These are phyloP conservation scores for Phytophthora multivora DNA, from an alignment of 352 stramenopile species.

Conservation along the genomic window DNA sequence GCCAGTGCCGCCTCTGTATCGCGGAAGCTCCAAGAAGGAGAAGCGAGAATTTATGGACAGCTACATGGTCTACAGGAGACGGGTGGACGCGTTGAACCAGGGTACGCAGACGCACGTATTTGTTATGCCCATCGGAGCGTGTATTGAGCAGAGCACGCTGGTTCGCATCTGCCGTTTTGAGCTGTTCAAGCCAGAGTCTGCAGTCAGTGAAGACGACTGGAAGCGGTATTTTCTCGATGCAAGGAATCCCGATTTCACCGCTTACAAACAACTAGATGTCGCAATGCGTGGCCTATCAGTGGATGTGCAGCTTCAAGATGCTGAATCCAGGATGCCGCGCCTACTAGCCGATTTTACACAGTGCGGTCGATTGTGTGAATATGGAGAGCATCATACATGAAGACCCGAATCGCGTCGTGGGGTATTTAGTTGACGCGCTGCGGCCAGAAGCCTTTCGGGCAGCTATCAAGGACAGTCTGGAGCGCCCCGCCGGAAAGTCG, in stretches of 20 bases:
- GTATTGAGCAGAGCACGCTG: not conserved
- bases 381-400: not conserved
- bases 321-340: conserved; percentile 2
- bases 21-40: conserved; percentile 8
- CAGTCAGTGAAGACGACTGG: conserved; percentile 1
- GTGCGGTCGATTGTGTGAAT: not conserved
- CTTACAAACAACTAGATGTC: conserved; percentile 7
- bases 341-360: no score
- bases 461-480: conserved; percentile 5
- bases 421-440: not conserved
- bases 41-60: conserved; percentile 8
- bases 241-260: conserved; percentile 2
- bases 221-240: conserved; percentile 9
- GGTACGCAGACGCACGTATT: not conserved
- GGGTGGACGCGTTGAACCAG: not conserved
- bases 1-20: not conserved
- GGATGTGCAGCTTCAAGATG: conserved; percentile 6
- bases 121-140: not conserved
- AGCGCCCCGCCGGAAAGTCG: not conserved
- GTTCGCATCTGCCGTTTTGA: not conserved
- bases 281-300: not conserved
- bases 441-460: not conserved
- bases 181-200: not conserved
- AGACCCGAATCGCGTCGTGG: not conserved
- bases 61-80: conserved; percentile 4